Evolutionary conservation across 1,284 basidiomycete species (phyloP), one percentile per base, ranked within the genome.

Genomic region (Sporisorium graminicola): DNA sequence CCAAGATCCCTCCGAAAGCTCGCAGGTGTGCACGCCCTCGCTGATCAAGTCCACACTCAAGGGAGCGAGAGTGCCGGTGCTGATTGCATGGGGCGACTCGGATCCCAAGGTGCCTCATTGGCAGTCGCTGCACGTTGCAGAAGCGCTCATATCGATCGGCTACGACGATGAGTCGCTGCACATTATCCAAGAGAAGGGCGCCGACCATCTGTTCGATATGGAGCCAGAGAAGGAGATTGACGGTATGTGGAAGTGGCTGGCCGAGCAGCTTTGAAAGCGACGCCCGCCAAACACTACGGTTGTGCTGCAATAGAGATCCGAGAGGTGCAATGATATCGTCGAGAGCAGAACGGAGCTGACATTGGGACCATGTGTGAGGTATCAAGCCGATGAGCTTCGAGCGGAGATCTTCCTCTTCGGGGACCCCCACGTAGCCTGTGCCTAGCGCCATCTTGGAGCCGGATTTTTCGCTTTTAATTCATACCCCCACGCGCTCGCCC

Each of bases 121-220:
- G 53, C 78, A 80, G 61, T 76, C 73, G n/a, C 9, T 58, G 33
- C 64, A 75, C 18, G 73, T 78, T 1, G 50, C 76, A 37, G 58
- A 71, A 1, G 73, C 78, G 31, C 68, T 80, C 43, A 61, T 65
- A 54, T 35, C 54, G 6, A 60, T 58, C 10, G 74, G 74, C 2
- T 76, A 76, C 46, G 56, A 53, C 16, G 13, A 53, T 24, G 40
- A 46, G 29, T 52, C 58, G 52, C 58, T 76, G 33, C 43, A 33
- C 4, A 68, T 72, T 5, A 29, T 65, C 12, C 65, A 59, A 10
- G 65, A 65, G 43, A 51, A 72, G 47, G 74, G 69, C 22, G 74
- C 69, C 22, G 74, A 76, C 47, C 74, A 76, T 37, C 50, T 76
- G 22, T 76, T 69, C 33, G 74, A 76, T 40, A 76, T 76, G 74